Evolutionary conservation across 352 stramenopile species (phyloP), one percentile per base, ranked within the genome.

Genomic region (Phytopythium mirpurense): DNA sequence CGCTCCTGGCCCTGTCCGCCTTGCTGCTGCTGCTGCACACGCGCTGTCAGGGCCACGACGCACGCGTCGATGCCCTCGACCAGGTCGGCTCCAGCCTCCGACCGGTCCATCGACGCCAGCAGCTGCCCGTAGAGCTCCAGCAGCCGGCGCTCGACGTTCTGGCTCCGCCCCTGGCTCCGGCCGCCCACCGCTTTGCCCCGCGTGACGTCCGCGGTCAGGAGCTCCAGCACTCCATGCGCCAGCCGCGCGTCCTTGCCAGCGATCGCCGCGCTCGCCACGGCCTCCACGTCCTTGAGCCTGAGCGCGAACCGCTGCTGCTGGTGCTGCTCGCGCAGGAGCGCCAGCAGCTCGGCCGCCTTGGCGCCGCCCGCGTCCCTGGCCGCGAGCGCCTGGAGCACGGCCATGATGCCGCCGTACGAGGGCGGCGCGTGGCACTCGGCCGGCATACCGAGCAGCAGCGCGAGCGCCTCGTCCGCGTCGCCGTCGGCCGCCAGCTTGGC

Each of bases 401-500:
- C 24, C 31, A 58, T 23, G 16, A 44, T 49, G 29, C 41, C 41
- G 19, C 19, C 26, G 43, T 43, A 44, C 8, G 52, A 46, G 2
- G 42, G 43, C 24, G 27, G 32, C n/a, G 23, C 16, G 36, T 26
- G 11, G 23, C 53, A 19, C 19, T 53, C 32, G 29, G 48, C 51
- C 40, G 21, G 46, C 29, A 41, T 41, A 16, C 14, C 19, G 29
- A 41, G 32, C 27, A 54, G 4, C 11, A 38, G 23, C 10, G 7
- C 36, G 21, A 31, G n/a, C 26, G 44, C 48, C 21, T 31, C 36
- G 37, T 32, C 37, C 21, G 37, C 31, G 35, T 29, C 37, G 23
- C 23, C 40, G 18, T 60, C 34, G 37, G 50, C 36, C 38, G 43
- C 31, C 36, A 57, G 31, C 41, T 70, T 67, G 36, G 46, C 27